Conservation (phyloP, 1,284 basidiomycete genomes). For the Heterobasidion parviporum region DNA sequence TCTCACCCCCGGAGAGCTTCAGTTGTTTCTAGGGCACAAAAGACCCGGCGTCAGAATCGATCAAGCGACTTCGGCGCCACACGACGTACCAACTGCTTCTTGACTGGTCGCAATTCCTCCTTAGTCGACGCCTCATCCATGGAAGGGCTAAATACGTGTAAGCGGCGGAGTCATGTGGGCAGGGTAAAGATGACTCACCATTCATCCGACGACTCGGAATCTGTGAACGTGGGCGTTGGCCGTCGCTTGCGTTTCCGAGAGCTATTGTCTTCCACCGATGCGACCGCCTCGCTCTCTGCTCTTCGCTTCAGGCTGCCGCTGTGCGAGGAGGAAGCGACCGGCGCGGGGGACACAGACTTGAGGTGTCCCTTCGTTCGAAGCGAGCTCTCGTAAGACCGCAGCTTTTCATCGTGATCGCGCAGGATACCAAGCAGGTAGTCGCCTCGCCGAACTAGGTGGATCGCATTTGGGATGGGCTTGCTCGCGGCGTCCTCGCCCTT, state of each 20-base stretch:
- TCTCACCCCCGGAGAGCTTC: constrained; percentile 86
- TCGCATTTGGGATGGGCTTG: constrained; percentile 88
- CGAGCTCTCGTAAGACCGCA: constrained; percentile 74
- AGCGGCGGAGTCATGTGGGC: not conserved
- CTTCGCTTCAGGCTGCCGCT: constrained; percentile 54
- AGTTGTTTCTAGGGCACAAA: constrained; percentile 72
- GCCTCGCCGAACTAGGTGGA: constrained; percentile 94
- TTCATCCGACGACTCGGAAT: constrained; percentile 83
- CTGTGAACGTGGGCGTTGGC: constrained; percentile 87
- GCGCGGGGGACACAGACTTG: constrained; percentile 67
- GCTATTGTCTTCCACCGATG: constrained; percentile 64
- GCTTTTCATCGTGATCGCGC: constrained; percentile 89
- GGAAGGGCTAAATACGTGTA: constrained; percentile 52
- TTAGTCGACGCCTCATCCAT: constrained; percentile 97
- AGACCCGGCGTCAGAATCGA: not conserved
- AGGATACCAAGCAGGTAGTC: constrained; percentile 90
- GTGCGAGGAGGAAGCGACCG: constrained; percentile 60
- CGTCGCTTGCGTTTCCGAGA: constrained; percentile 75
- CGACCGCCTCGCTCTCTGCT: constrained; percentile 76
- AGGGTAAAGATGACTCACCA: constrained; percentile 45
- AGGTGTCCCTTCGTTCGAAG: constrained; percentile 56
- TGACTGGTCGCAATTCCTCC: constrained; percentile 93
- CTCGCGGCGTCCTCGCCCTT: constrained; percentile 76
- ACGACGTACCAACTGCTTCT: constrained; percentile 80
- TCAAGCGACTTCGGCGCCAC: not conserved